A percentile compares a stretch with the other conserved stretches of the same genome.
Conservation (phyloP, 176 grass and related monocot genomes). For the Olyra latifolia region DNA sequence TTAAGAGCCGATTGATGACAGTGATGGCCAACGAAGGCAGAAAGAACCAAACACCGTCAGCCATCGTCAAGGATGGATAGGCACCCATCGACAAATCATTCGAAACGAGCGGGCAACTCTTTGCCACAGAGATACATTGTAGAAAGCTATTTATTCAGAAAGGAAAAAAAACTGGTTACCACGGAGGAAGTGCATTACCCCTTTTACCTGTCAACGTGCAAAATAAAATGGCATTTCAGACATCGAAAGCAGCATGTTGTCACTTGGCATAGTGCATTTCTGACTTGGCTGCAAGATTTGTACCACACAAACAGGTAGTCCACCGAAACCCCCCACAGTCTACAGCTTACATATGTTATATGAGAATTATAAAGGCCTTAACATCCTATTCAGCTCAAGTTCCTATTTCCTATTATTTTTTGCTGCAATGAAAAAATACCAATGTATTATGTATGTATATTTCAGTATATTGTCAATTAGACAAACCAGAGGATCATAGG, state of each 20-base stretch:
- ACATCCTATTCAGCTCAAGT: background rate
- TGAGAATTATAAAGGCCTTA: background rate
- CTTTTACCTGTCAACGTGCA: background rate
- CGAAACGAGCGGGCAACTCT: background rate
- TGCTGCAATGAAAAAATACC: background rate
- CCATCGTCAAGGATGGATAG: background rate
- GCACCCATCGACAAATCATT: background rate
- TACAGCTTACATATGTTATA: background rate
- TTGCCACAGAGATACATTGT: background rate
- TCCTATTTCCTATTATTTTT: background rate
- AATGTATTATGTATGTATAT: background rate
- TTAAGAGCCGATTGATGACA: background rate
- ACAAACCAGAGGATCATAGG: background rate
- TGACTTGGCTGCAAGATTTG: background rate
- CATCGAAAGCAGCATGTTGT: background rate
- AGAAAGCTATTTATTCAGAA: background rate
- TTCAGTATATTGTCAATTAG: background rate
- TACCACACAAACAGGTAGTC: background rate
- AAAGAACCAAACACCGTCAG: background rate
- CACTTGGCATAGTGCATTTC: conserved; percentile 1
- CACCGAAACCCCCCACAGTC: background rate
- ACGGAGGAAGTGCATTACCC: background rate
- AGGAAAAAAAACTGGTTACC: background rate
- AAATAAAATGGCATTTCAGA: background rate
- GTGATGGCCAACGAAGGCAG: background rate